Percentiles rank a stretch among this genome's conserved stretches.
These are phyloP conservation scores for Penicillium sp. DNA, from an alignment of 2,329 filamentous ascomycete species.

Conservation along the genomic window DNA sequence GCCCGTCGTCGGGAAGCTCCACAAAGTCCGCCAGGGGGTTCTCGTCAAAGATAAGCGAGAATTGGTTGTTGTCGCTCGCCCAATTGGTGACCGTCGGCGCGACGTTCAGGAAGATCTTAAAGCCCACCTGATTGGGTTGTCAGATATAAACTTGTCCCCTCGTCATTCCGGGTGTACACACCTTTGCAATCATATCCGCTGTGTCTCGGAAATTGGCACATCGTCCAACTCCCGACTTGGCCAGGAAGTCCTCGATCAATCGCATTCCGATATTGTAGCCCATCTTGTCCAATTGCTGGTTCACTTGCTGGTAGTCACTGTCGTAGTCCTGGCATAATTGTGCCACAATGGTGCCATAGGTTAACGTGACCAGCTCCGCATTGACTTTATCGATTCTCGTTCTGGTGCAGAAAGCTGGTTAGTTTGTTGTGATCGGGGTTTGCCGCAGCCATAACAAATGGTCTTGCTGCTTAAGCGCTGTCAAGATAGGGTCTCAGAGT, in stretches of 20 bases:
- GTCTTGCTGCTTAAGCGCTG: not conserved
- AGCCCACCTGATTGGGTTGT: constrained; percentile 68
- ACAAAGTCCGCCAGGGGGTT: constrained; percentile 97
- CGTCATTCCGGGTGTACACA: constrained; percentile 36
- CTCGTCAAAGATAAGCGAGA: constrained; percentile 93
- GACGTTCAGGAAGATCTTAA: constrained; percentile 98
- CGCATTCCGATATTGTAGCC: constrained; percentile 97
- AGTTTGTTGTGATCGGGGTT: constrained; percentile 8
- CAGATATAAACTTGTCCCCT: not conserved
- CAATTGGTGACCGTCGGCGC: constrained; percentile 92
- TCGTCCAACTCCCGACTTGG: constrained; percentile 85
- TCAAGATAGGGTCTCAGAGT: constrained; percentile 7
- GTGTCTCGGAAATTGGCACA: constrained; percentile 94
- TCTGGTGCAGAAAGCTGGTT: constrained; percentile 49
- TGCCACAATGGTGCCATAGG: constrained; percentile 95
- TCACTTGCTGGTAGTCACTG: constrained; percentile 89
- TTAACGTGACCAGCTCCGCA: constrained; percentile 93
- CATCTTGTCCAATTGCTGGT: constrained; percentile 98
- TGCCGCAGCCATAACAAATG: not conserved
- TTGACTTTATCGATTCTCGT: constrained; percentile 97
- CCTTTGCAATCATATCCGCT: constrained; percentile 93
- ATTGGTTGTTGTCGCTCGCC: constrained; percentile 94
- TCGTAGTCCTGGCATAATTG: constrained; percentile 97
- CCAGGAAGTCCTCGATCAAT: constrained; percentile 94
- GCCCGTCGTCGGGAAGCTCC: constrained; percentile 90